Conservation (phyloP, 371 early-diverging fungal species). For the Mucor saturninus region DNA sequence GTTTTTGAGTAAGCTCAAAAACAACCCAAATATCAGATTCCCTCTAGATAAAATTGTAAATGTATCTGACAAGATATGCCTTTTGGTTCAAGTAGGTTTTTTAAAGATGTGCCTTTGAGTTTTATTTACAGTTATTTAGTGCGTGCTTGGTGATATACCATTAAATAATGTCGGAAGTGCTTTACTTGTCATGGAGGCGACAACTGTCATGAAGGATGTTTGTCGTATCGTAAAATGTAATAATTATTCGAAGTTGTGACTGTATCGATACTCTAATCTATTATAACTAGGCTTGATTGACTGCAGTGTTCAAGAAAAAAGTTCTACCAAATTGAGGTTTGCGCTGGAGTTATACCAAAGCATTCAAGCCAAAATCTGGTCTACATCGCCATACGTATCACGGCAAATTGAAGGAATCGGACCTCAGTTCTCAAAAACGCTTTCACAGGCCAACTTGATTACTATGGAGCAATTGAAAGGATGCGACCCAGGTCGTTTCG, state of each 20-base stretch:
- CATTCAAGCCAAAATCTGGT: conserved; percentile 49
- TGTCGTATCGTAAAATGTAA: conserved; percentile 47
- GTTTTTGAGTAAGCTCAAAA: conserved; percentile 42
- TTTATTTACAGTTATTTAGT: conserved; percentile 21
- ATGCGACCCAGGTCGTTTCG: conserved; percentile 46
- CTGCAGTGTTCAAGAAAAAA: conserved; percentile 33
- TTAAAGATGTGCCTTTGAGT: background rate
- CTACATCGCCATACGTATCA: conserved; percentile 38
- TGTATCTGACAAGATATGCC: conserved; percentile 41
- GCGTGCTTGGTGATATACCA: conserved; percentile 45
- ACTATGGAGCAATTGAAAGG: conserved; percentile 40
- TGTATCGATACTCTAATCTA: background rate
- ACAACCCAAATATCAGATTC: conserved; percentile 44
- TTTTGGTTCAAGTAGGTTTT: conserved; percentile 44
- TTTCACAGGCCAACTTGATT: conserved; percentile 40
- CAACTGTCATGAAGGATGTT: conserved; percentile 36
- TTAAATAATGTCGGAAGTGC: conserved; percentile 30
- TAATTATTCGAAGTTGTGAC: background rate
- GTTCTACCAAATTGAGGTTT: conserved; percentile 33
- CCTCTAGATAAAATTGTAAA: conserved; percentile 36
- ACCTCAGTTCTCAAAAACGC: conserved; percentile 29
- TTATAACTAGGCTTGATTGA: conserved; percentile 44
- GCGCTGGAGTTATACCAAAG: conserved; percentile 45
- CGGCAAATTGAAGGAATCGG: conserved; percentile 53
- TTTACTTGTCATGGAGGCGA: conserved; percentile 31